A percentile compares a stretch with the other conserved stretches of the same genome.
Conservation (phyloP, 805 yeast species). For the Wickerhamiella sorbophila region DNA sequence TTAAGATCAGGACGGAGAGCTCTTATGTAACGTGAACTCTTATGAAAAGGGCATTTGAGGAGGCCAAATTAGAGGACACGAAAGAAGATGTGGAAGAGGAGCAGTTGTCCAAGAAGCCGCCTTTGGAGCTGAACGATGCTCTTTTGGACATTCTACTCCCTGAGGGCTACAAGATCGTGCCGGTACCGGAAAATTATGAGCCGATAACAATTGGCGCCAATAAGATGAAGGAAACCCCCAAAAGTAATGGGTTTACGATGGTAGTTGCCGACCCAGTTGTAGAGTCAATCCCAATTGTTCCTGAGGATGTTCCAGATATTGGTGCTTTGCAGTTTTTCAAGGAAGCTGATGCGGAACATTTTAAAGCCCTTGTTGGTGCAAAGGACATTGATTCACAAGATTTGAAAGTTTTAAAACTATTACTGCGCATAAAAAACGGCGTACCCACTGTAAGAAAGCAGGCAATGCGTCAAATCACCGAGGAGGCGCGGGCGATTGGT, state of each 20-base stretch:
- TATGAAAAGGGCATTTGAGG: too few species aligned
- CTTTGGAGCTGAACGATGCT: constrained; percentile 30
- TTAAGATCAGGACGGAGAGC: too few species aligned
- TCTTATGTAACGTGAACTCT: too few species aligned
- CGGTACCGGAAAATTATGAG: constrained; percentile 34
- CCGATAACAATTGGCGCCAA: constrained; percentile 27
- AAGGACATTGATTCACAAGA: constrained; percentile 17
- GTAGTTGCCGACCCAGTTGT: constrained; percentile 33
- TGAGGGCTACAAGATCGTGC: constrained; percentile 32
- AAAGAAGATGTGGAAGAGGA: too few species aligned
- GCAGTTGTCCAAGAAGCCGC: too few species aligned
- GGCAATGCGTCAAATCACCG: constrained; percentile 53
- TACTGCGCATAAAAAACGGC: constrained; percentile 69
- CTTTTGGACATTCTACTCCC: constrained; percentile 37
- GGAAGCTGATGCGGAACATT: constrained; percentile 55
- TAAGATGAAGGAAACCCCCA: constrained; percentile 22
- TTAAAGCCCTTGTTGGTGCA: constrained; percentile 38
- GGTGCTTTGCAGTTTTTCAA: constrained; percentile 55
- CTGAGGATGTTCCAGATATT: constrained; percentile 50
- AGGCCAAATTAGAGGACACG: background rate
- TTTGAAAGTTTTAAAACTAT: constrained; percentile 26
- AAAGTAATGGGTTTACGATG: constrained; percentile 32
- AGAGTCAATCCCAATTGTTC: constrained; percentile 11
- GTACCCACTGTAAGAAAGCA: constrained; percentile 49
- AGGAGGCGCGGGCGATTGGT: constrained; percentile 50